Evolutionary conservation across 2,329 filamentous ascomycete genomes (phyloP).

Genomic region (Pseudogymnoascus pannorum): DNA sequence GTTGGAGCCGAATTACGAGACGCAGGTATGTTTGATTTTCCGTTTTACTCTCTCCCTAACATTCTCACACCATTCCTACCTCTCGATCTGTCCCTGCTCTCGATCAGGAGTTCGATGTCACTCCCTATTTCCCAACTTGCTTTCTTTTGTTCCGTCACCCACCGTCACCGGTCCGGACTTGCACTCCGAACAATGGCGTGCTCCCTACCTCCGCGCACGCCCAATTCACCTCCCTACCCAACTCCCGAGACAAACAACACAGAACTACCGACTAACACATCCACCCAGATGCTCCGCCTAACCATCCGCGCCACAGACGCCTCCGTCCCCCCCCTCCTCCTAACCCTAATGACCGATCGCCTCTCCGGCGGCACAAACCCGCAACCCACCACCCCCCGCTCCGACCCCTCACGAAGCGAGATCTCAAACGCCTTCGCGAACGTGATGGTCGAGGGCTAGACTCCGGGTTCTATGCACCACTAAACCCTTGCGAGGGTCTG

Average conservation of each 20-base stretch:
- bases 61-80: neutral
- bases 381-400: slow-evolving; percentile 17
- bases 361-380: slow-evolving; percentile 46
- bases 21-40: slow-evolving; percentile 59
- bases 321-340: slow-evolving; percentile 67
- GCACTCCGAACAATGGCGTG: neutral
- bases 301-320: slow-evolving; percentile 94
- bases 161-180: too few relatives aligned
- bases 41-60: neutral
- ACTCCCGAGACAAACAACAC: neutral
- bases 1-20: slow-evolving; percentile 88
- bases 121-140: slow-evolving; percentile 4
- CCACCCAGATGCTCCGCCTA: slow-evolving; percentile 80
- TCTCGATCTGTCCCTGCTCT: too few relatives aligned
- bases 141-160: neutral
- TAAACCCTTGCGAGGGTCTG: neutral
- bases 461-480: neutral
- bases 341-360: slow-evolving; percentile 82
- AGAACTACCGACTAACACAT: slow-evolving; percentile 17
- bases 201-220: neutral
- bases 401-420: slow-evolving; percentile 24
- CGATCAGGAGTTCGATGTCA: too few relatives aligned
- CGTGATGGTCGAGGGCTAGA: slow-evolving; percentile 21
- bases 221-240: neutral
- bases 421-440: slow-evolving; percentile 28